phyloP scores from a whole-genome alignment of 108 stramenopile genomes.

The Aurantiochytrium sp. region DNA sequence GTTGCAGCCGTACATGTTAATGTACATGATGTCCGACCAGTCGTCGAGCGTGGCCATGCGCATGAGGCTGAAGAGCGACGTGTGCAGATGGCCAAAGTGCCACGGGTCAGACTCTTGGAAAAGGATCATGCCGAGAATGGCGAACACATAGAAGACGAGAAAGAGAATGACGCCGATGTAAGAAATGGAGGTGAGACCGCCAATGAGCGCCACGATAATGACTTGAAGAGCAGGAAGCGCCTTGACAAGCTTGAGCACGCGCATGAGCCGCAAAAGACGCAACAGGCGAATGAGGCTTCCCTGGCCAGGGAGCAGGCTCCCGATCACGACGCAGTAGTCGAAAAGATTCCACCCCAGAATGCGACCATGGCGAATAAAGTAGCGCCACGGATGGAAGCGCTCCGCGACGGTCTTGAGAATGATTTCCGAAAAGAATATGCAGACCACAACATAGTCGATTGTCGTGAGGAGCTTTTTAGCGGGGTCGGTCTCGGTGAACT shows the following conservation, averaged over 20 bases:
- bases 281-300: constrained; percentile 31
- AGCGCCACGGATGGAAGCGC: constrained; percentile 37
- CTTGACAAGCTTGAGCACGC: constrained; percentile 50
- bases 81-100: constrained; percentile 41
- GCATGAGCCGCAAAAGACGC: constrained; percentile 40
- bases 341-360: constrained; percentile 38
- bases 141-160: constrained; percentile 50
- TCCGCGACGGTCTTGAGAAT: constrained; percentile 44
- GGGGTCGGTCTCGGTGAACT: neutral
- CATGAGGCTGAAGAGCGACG: constrained; percentile 43
- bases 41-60: constrained; percentile 41
- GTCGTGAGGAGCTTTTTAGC: neutral
- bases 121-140: constrained; percentile 42
- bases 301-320: neutral
- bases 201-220: constrained; percentile 40
- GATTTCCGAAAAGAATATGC: constrained; percentile 34
- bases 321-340: constrained; percentile 39
- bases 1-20: neutral
- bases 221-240: constrained; percentile 47
- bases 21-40: constrained; percentile 45
- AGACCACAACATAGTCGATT: constrained; percentile 20
- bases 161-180: constrained; percentile 50
- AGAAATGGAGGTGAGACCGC: constrained; percentile 33
- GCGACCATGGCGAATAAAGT: constrained; percentile 32
- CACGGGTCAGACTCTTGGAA: constrained; percentile 39